These are phyloP conservation scores for Oryza punctata DNA, from an alignment of 176 grass and related monocot genomes.

Conservation along the genomic window DNA sequence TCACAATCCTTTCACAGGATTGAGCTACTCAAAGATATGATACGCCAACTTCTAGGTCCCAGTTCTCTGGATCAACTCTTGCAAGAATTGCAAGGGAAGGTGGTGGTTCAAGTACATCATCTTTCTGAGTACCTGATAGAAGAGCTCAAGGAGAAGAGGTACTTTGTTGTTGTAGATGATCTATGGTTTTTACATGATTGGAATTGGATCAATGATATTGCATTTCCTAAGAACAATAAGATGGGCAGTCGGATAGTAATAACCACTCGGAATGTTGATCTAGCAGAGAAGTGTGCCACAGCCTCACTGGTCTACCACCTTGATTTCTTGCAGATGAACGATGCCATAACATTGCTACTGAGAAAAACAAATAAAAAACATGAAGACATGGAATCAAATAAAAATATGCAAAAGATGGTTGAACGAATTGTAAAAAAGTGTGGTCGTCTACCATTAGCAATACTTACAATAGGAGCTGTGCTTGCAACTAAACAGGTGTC, in stretches of 20 bases:
- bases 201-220: not conserved
- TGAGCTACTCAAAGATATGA: not conserved
- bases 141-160: not conserved
- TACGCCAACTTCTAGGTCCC: not conserved
- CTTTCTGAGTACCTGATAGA: not conserved
- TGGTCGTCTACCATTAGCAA: not conserved
- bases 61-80: not conserved
- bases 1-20: not conserved
- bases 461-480: not conserved
- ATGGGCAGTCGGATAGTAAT: not conserved
- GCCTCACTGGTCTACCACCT: not conserved
- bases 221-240: not conserved
- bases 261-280: not conserved
- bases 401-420: not conserved
- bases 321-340: not conserved
- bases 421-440: not conserved
- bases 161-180: constrained; percentile 43
- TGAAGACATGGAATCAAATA: not conserved
- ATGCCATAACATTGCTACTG: not conserved
- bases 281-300: not conserved
- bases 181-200: not conserved
- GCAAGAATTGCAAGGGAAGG: not conserved
- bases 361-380: not conserved
- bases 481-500: too few species aligned
- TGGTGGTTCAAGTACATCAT: not conserved